phyloP scores from a whole-genome alignment of 306 rosid genomes.

The Psophocarpus tetragonolobus region DNA sequence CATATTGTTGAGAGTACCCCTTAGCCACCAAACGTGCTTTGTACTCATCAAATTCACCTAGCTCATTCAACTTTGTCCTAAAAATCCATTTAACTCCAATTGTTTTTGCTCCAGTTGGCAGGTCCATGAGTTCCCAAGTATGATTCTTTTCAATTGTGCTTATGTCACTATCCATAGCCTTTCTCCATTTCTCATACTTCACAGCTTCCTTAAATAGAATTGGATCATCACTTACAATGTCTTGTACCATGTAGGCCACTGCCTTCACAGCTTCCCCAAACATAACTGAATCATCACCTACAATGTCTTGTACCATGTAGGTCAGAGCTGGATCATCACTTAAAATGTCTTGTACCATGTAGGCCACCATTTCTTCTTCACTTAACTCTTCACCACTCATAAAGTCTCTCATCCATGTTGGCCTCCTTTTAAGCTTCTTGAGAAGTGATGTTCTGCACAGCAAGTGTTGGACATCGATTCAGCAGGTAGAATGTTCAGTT shows the following conservation, averaged over 20 bases:
- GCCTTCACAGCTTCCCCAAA: too few relatives aligned
- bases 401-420: background rate
- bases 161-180: background rate
- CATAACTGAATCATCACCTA: too few relatives aligned
- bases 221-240: too few relatives aligned
- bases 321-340: too few relatives aligned
- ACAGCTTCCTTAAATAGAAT: too few relatives aligned
- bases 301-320: too few relatives aligned
- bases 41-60: background rate
- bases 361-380: too few relatives aligned
- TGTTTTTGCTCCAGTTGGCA: background rate
- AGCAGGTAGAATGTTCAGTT: background rate
- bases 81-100: background rate
- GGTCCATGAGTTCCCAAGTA: background rate
- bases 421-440: background rate
- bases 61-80: too few relatives aligned
- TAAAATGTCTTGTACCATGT: too few relatives aligned
- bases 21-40: background rate
- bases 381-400: too few relatives aligned
- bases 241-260: too few relatives aligned
- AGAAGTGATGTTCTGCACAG: background rate
- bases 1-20: background rate
- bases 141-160: too few relatives aligned
- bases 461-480: background rate
- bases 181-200: background rate